phyloP scores from a whole-genome alignment of 2,329 filamentous ascomycete genomes.

The Aplosporella prunicola region DNA sequence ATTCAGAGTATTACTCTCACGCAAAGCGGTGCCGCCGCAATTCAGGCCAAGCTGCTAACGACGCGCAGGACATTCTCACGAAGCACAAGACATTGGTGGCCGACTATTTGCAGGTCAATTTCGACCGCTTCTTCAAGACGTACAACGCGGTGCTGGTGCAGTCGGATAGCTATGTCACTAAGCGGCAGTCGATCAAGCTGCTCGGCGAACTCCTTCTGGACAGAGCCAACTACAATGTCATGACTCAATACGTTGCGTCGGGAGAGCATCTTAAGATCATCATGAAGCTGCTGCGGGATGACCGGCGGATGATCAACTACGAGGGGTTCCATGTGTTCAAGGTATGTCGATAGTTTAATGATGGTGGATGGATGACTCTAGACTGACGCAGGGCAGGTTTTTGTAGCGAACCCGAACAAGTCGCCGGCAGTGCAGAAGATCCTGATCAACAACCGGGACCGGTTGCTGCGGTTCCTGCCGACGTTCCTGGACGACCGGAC shows the following conservation, averaged over 20 bases:
- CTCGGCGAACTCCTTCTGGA: conserved; percentile 91
- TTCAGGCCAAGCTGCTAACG: conserved; percentile 16
- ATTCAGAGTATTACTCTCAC: conserved; percentile 77
- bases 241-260: conserved; percentile 93
- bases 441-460: conserved; percentile 89
- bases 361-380: conserved; percentile 1
- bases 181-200: conserved; percentile 94
- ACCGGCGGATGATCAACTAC: conserved; percentile 98
- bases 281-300: conserved; percentile 93
- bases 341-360: conserved; percentile 35
- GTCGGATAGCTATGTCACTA: conserved; percentile 94
- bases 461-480: conserved; percentile 78
- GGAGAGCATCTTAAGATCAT: conserved; percentile 95
- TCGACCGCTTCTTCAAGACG: conserved; percentile 81
- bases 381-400: conserved; percentile 49
- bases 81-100: conserved; percentile 89
- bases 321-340: conserved; percentile 99
- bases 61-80: conserved; percentile 71
- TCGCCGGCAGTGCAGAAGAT: conserved; percentile 93
- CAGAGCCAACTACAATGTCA: conserved; percentile 92
- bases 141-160: conserved; percentile 85
- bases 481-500: conserved; percentile 90
- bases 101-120: conserved; percentile 79
- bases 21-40: too few relatives aligned
- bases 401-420: conserved; percentile 97